Evolutionary conservation across 306 rosid species (phyloP), one percentile per base, ranked within the genome.

Genomic region (Calophaca sinica): DNA sequence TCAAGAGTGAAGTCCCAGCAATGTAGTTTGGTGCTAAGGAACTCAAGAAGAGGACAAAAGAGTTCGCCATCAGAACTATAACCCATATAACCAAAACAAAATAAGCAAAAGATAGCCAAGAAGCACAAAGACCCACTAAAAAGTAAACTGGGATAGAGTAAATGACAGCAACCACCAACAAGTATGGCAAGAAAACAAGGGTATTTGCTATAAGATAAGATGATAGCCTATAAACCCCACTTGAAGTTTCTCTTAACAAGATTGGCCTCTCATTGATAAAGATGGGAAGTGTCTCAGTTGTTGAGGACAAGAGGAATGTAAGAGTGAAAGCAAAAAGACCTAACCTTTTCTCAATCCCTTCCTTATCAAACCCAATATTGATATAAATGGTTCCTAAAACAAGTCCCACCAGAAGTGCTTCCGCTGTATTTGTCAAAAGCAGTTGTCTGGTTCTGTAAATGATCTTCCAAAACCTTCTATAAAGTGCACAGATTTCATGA

Each of bases 181-280:
- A 71, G 63, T 94, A 91, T 6, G 98, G 98, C 46, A 92, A 41
- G 96, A 94, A 94, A 69, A 94, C 98, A 11, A 94, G 88, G 11
- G 98, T 94, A 52, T 90, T 94, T 42, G 97, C 96, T n/a, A 94
- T 82, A 38, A 94, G 89, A 75, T 94, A 87, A 0, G 98, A 94
- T 3, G 97, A 94, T 3, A 94, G 84, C 63, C 97, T 84, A 36
- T 94, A 91, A 65, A 91, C 86, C 67, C 97, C 97, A 73, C 92
- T 84, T 3, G 98, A 94, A 12, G 97, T 86, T 86, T 94, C 98
- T 70, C 97, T 78, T 4, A 94, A 38, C 51, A 94, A 15, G 68
- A 94, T 91, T 13, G 97, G 99, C 63, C 97, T 89, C 71, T 92
- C 97, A 48, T 83, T 88, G 82, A 94, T 85, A 82, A 92, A 94